Evolutionary conservation across 2,329 filamentous ascomycete genomes (phyloP).

Genomic region (Calonectria pteridis): DNA sequence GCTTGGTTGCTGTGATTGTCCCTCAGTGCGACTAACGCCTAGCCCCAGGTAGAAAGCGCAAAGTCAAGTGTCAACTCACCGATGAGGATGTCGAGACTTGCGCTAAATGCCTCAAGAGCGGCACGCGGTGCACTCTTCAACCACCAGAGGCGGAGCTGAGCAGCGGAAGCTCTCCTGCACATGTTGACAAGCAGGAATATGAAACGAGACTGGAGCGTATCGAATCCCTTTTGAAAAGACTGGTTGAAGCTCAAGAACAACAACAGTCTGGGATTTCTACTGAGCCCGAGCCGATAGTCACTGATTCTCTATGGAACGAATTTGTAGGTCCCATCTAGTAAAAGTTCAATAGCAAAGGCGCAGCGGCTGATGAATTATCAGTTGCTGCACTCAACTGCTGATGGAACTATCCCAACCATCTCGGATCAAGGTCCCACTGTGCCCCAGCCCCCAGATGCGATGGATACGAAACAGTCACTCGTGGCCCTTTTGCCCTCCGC

Average conservation of each 20-base stretch:
- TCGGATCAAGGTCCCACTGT: background rate
- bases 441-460: background rate
- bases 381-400: slow-evolving; percentile 9
- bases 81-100: slow-evolving; percentile 24
- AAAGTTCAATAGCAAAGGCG: too few relatives aligned
- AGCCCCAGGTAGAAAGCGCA: slow-evolving; percentile 28
- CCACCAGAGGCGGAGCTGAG: background rate
- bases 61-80: slow-evolving; percentile 35
- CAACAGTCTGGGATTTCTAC: background rate
- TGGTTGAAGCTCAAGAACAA: slow-evolving; percentile 26
- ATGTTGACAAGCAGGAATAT: background rate
- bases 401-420: background rate
- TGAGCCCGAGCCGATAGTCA: background rate
- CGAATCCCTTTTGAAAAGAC: slow-evolving; percentile 22
- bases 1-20: background rate
- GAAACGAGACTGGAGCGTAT: slow-evolving; percentile 26
- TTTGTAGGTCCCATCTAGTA: slow-evolving; percentile 8
- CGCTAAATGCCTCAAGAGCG: slow-evolving; percentile 29
- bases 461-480: slow-evolving; percentile 26
- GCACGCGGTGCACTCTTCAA: slow-evolving; percentile 24
- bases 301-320: slow-evolving; percentile 23
- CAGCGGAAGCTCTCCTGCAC: background rate
- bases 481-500: slow-evolving; percentile 26
- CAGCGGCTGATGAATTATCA: background rate
- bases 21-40: background rate